Evolutionary conservation across 176 grass and related monocot genomes (phyloP).

Genomic region (Hsuehochloa calcarea): DNA sequence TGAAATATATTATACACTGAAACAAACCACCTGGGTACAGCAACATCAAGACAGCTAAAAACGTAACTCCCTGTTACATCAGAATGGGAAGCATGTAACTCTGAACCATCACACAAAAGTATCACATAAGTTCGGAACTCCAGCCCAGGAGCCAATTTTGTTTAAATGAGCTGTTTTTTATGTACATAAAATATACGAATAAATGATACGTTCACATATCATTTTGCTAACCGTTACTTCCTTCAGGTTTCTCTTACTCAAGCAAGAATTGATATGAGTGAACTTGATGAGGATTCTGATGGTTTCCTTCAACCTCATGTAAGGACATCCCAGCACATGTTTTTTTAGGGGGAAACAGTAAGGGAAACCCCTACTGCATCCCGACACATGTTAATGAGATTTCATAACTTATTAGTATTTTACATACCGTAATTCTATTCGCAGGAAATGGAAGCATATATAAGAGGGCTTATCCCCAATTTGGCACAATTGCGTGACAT

Average conservation of each 20-base stretch:
- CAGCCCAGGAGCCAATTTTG: not conserved
- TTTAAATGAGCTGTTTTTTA: conserved; percentile 10
- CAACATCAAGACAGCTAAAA: not conserved
- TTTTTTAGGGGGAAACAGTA: not conserved
- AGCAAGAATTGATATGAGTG: conserved; percentile 99
- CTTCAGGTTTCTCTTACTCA: conserved; percentile 97
- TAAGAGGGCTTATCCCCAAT: conserved; percentile 96
- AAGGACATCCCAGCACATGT: conserved; percentile 27
- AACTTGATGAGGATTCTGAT: conserved; percentile 99
- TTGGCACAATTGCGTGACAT: conserved; percentile 93
- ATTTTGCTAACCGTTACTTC: conserved; percentile 22
- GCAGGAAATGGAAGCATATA: conserved; percentile 99
- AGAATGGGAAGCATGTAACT: not conserved
- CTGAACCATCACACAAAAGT: not conserved
- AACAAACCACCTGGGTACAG: not conserved
- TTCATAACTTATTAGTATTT: conserved; percentile 10
- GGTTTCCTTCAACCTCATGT: conserved; percentile 99
- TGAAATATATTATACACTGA: not conserved
- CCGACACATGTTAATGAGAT: not conserved
- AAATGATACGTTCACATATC: not conserved
- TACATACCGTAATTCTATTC: conserved; percentile 32
- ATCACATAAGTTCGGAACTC: not conserved
- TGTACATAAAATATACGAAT: not conserved
- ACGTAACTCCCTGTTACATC: not conserved
- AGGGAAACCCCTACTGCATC: not conserved